Evolutionary conservation across 2,329 filamentous ascomycete genomes (phyloP).

Genomic region (Alternaria rosae): DNA sequence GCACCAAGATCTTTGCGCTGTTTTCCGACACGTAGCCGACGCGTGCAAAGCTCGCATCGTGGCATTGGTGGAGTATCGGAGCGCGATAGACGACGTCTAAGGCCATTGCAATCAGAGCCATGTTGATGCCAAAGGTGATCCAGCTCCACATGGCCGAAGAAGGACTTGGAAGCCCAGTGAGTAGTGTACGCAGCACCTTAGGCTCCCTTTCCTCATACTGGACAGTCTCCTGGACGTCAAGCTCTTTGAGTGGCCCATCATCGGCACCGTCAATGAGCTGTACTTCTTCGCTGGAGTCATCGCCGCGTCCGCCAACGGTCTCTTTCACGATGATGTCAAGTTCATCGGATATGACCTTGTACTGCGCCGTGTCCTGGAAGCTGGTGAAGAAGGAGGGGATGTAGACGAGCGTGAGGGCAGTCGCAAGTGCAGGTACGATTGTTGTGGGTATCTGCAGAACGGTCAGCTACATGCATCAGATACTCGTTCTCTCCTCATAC

Average conservation of each 20-base stretch:
- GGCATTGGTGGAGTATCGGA: conserved; percentile 70
- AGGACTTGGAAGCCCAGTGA: conserved; percentile 78
- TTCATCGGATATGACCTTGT: conserved; percentile 66
- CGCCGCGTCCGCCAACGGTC: conserved; percentile 44
- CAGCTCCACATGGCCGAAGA: conserved; percentile 71
- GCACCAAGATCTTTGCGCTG: conserved; percentile 80
- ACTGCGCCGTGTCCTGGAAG: conserved; percentile 64
- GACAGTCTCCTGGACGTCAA: conserved; percentile 70
- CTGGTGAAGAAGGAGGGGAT: conserved; percentile 68
- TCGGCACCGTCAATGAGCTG: conserved; percentile 52
- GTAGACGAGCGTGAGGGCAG: conserved; percentile 71
- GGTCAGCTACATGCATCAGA: conserved; percentile 15
- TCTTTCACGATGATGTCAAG: conserved; percentile 60
- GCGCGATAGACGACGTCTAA: conserved; percentile 82
- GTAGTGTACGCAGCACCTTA: conserved; percentile 68
- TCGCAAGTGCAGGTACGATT: conserved; percentile 57
- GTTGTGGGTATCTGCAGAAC: conserved; percentile 40
- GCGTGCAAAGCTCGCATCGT: conserved; percentile 84
- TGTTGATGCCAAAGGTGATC: conserved; percentile 75
- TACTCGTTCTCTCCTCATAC: conserved; percentile 19
- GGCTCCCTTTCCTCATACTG: conserved; percentile 65
- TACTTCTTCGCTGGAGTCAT: conserved; percentile 40
- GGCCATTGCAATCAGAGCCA: conserved; percentile 70
- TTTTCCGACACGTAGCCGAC: conserved; percentile 85
- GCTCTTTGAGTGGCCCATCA: conserved; percentile 48